phyloP scores from a whole-genome alignment of 192 early-diverging fungal species.

The Coemansia sp. region DNA sequence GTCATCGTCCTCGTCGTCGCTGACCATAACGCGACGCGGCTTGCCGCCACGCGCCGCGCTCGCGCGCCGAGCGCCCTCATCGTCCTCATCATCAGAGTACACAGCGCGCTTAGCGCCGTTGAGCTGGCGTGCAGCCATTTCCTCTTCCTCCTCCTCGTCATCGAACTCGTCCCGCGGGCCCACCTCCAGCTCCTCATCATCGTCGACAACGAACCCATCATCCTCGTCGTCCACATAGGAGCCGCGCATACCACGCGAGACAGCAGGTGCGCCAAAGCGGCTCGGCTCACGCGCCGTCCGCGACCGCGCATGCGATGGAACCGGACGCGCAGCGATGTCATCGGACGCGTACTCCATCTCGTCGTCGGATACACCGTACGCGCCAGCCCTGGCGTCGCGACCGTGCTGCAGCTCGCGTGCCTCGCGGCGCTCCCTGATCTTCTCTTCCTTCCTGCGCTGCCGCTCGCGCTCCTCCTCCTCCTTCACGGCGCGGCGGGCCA shows the following conservation, averaged over 20 bases:
- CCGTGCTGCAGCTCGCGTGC: slow-evolving; percentile 21
- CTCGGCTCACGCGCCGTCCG: slow-evolving; percentile 11
- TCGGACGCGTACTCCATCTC: slow-evolving; percentile 14
- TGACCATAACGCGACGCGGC: slow-evolving; percentile 35
- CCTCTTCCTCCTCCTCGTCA: slow-evolving; percentile 46
- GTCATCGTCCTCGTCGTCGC: slow-evolving; percentile 38
- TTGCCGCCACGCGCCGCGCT: slow-evolving; percentile 14
- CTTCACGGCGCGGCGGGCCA: slow-evolving; percentile 30
- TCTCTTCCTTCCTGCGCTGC: slow-evolving; percentile 41
- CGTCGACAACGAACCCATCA: slow-evolving; percentile 49
- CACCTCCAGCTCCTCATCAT: slow-evolving; percentile 47
- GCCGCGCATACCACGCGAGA: slow-evolving; percentile 9
- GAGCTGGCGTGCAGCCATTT: slow-evolving; percentile 27
- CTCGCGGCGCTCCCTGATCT: slow-evolving; percentile 36
- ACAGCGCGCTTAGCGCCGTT: slow-evolving; percentile 25
- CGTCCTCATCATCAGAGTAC: slow-evolving; percentile 21
- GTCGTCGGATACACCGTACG: slow-evolving; percentile 1
- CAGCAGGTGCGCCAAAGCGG: background rate
- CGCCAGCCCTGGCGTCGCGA: slow-evolving; percentile 7
- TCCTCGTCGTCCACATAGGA: slow-evolving; percentile 40
- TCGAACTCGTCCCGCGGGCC: slow-evolving; percentile 49
- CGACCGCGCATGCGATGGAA: slow-evolving; percentile 4
- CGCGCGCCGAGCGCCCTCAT: slow-evolving; percentile 1
- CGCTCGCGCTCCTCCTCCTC: slow-evolving; percentile 46
- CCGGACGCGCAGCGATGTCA: slow-evolving; percentile 2